These are phyloP conservation scores for Ascochyta pisi DNA, from an alignment of 2,329 filamentous ascomycete genomes.

Conservation along the genomic window DNA sequence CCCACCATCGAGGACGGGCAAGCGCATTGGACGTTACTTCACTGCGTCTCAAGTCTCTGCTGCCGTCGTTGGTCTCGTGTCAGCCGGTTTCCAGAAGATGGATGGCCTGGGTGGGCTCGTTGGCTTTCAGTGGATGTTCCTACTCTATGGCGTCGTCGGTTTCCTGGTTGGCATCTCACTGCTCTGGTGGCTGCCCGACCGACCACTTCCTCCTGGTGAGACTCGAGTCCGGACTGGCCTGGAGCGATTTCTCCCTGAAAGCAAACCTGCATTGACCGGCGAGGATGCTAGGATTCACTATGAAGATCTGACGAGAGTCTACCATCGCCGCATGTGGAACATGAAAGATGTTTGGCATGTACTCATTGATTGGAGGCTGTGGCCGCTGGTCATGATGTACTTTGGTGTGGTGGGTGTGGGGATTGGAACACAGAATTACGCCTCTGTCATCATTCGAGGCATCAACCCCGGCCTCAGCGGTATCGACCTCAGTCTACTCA, in stretches of 20 bases:
- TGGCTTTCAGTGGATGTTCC: conserved; percentile 92
- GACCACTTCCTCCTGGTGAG: conserved; percentile 77
- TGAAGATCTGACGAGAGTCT: conserved; percentile 79
- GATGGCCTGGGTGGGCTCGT: conserved; percentile 77
- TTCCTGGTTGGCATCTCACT: conserved; percentile 74
- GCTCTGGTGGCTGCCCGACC: conserved; percentile 90
- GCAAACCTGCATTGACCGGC: conserved; percentile 74
- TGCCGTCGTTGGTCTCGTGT: conserved; percentile 86
- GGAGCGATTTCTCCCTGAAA: conserved; percentile 70
- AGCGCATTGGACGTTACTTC: conserved; percentile 88
- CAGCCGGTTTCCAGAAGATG: conserved; percentile 91
- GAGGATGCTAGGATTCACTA: conserved; percentile 85
- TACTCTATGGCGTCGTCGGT: conserved; percentile 80
- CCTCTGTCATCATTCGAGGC: conserved; percentile 81
- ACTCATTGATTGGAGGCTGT: conserved; percentile 84
- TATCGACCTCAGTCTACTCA: conserved; percentile 79
- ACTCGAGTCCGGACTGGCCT: conserved; percentile 59
- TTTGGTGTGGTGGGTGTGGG: conserved; percentile 93
- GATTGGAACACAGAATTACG: conserved; percentile 88
- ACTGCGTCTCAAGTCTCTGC: conserved; percentile 89
- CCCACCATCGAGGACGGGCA: conserved; percentile 82
- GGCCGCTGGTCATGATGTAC: conserved; percentile 89
- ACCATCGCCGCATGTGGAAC: conserved; percentile 76
- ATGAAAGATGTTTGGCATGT: conserved; percentile 73
- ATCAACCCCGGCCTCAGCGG: conserved; percentile 77